These are phyloP conservation scores for Microbotryum silenes-acaulis DNA, from an alignment of 1,284 basidiomycete genomes.

Conservation along the genomic window DNA sequence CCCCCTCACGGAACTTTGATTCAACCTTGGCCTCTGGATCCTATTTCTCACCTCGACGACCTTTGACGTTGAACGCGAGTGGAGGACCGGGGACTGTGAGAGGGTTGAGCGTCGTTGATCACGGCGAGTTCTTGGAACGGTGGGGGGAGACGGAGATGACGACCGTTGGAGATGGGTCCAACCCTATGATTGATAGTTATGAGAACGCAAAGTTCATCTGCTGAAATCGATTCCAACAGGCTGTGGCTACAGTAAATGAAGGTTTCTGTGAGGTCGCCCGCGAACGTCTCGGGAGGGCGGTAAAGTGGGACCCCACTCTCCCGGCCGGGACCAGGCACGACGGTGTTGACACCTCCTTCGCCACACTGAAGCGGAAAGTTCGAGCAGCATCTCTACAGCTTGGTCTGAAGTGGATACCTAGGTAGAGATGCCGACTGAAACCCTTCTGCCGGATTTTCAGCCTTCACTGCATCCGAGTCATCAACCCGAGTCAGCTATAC, in stretches of 20 bases:
- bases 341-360: too few species aligned
- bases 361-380: too few species aligned
- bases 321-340: too few species aligned
- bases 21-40: conserved; percentile 34
- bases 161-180: conserved; percentile 64
- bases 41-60: conserved; percentile 42
- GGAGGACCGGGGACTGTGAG: neutral
- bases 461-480: too few species aligned
- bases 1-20: conserved; percentile 51
- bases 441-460: too few species aligned
- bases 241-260: neutral
- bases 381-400: too few species aligned
- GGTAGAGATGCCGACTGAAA: too few species aligned
- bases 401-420: too few species aligned
- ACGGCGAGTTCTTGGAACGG: conserved; percentile 71
- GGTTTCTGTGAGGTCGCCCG: too few species aligned
- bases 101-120: conserved; percentile 64
- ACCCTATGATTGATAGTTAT: conserved; percentile 78
- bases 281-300: too few species aligned
- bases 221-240: neutral
- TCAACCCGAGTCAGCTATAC: too few species aligned
- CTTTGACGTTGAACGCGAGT: neutral
- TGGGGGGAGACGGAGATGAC: conserved; percentile 67
- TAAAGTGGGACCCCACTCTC: too few species aligned
- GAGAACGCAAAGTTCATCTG: conserved; percentile 56